Base-by-base conservation (phyloP, 192 early-diverging fungal genomes). In the Entrophospora sp. region DNA sequence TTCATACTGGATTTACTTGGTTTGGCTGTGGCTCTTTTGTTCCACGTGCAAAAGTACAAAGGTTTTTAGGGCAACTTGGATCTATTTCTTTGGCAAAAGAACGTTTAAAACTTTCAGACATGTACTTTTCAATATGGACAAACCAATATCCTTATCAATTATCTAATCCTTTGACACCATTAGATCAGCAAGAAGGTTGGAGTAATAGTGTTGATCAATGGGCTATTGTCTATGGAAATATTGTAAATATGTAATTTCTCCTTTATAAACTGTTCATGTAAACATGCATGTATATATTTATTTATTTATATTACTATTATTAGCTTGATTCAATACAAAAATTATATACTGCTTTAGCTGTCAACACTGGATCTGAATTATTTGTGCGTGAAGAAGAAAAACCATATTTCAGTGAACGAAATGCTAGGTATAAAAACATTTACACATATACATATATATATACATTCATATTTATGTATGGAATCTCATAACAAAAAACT, bases 81-180 rank as follows among this genome's bases (percentile, higher is more conserved):
- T 76, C 73, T 35, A 71, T 61, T 14, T 75, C 75, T 0, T 53
- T 84, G n/a, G 67, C 65, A 2, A 81, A 78, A 70, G 76, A 78
- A 25, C 66, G 73, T 18, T 61, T 81, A 34, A 67, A 65, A 28
- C 55, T 76, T 44, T 72, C 74, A 22, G 82, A 84, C 34, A 72
- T 72, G 66, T 84, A 81, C 46, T 84, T 84, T 48, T 77, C 79
- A 14, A 74, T 84, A 22, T 84, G 82, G 82, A 78, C 75, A 14
- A 84, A 84, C 52, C 79, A 84, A 55, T 84, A 81, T 44, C 82
- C 82, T 14, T 84, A 76, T 61, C 69, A 81, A 36, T 46, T 84
- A 6, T 75, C 71, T 20, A 80, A 81, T 55, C 76, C 74, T 10
- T 65, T 76, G 16, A 78, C 60, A 18, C 70, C 76, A 22, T 49